Evolutionary conservation across 805 yeast genomes (phyloP).

Genomic region (Saturnispora hagleri): DNA sequence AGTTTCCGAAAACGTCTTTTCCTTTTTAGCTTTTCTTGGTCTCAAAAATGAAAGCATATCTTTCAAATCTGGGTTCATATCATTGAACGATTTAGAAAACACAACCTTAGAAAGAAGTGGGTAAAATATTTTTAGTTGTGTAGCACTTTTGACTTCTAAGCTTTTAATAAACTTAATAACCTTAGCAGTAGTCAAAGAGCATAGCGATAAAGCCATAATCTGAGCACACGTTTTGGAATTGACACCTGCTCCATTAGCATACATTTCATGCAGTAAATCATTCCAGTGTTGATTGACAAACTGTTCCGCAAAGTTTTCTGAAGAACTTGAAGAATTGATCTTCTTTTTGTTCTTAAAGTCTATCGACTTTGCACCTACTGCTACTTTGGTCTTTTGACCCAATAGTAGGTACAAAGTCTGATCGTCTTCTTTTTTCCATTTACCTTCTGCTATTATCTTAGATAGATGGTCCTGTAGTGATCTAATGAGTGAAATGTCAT

Average conservation of each 20-base stretch:
- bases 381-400: conserved; percentile 29
- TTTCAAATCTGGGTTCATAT: conserved; percentile 41
- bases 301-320: conserved; percentile 37
- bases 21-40: not conserved
- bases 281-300: conserved; percentile 53
- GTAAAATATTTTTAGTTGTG: conserved; percentile 32
- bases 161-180: conserved; percentile 34
- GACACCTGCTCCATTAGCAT: conserved; percentile 47
- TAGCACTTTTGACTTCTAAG: conserved; percentile 35
- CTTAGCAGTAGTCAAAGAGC: conserved; percentile 38
- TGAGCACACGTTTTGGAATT: conserved; percentile 38
- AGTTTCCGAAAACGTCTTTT: conserved; percentile 21
- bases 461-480: conserved; percentile 46
- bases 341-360: conserved; percentile 13
- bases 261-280: conserved; percentile 47
- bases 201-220: conserved; percentile 42
- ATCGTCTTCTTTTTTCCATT: conserved; percentile 38
- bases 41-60: conserved; percentile 42
- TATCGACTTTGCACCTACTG: not conserved
- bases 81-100: conserved; percentile 37
- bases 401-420: conserved; percentile 37
- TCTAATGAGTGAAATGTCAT: conserved; percentile 36
- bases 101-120: conserved; percentile 52
- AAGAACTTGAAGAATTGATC: not conserved
- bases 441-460: conserved; percentile 36